phyloP scores from a whole-genome alignment of 768 basidiomycete species.

The Pulveroboletus sp. region DNA sequence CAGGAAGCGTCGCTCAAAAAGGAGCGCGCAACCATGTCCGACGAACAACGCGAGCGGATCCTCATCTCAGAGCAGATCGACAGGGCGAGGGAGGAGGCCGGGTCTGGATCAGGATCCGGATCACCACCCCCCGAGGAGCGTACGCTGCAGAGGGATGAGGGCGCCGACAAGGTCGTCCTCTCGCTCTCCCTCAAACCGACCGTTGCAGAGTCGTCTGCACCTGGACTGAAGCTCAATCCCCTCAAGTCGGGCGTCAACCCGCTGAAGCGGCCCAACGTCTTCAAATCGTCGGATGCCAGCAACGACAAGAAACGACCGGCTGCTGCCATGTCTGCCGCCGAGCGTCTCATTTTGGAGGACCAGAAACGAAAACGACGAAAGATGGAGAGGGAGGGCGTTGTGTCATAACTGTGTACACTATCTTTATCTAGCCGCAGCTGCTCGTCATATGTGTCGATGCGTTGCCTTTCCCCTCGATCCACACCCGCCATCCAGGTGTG shows the following conservation, averaged over 20 bases:
- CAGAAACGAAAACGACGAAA: slow-evolving; percentile 82
- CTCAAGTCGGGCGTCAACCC: slow-evolving; percentile 46
- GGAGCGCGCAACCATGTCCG: slow-evolving; percentile 85
- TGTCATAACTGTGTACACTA: slow-evolving; percentile 13
- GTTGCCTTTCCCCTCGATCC: too few relatives aligned
- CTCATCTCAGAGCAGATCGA: slow-evolving; percentile 93
- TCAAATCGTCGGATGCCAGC: slow-evolving; percentile 45
- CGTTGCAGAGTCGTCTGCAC: slow-evolving; percentile 27
- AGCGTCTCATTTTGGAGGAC: slow-evolving; percentile 84
- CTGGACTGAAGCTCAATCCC: slow-evolving; percentile 59
- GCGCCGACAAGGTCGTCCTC: slow-evolving; percentile 68
- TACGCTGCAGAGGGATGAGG: slow-evolving; percentile 70
- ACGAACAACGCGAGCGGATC: slow-evolving; percentile 89
- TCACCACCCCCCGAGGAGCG: slow-evolving; percentile 44
- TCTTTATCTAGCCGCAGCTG: too few relatives aligned
- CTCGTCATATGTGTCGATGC: too few relatives aligned
- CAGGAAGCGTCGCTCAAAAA: slow-evolving; percentile 87
- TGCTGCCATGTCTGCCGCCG: slow-evolving; percentile 73
- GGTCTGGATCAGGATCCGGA: slow-evolving; percentile 28
- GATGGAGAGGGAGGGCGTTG: slow-evolving; percentile 51
- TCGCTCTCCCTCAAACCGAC: slow-evolving; percentile 60
- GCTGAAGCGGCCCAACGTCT: slow-evolving; percentile 69
- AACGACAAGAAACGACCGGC: slow-evolving; percentile 61
- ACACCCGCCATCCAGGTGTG: too few relatives aligned
- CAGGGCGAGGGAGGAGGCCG: slow-evolving; percentile 57